Conservation (phyloP, 1,284 basidiomycete genomes). For the Afroboletus lepidellus region DNA sequence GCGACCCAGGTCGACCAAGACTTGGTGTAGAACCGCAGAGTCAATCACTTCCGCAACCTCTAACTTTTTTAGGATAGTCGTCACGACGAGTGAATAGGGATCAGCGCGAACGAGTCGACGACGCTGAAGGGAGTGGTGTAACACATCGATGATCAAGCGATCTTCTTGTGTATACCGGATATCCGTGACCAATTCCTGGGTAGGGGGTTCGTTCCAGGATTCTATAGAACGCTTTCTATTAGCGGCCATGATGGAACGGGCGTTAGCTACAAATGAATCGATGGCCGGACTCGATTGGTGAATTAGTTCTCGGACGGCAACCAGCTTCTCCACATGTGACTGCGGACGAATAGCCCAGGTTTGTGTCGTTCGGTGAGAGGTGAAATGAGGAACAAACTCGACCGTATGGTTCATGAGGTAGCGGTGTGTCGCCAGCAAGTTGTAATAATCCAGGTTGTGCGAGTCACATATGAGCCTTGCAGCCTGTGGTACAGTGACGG, state of each 20-base stretch:
- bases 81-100: constrained; percentile 55
- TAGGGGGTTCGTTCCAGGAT: constrained; percentile 37
- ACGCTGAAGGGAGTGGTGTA: constrained; percentile 62
- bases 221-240: constrained; percentile 30
- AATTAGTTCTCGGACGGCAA: constrained; percentile 56
- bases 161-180: constrained; percentile 61
- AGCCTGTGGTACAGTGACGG: constrained; percentile 50
- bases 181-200: constrained; percentile 25
- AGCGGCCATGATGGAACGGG: constrained; percentile 42
- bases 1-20: constrained; percentile 69
- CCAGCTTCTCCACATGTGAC: constrained; percentile 56
- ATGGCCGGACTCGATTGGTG: constrained; percentile 44
- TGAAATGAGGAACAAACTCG: constrained; percentile 63
- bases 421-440: constrained; percentile 69
- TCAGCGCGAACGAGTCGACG: constrained; percentile 62
- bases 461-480: constrained; percentile 40
- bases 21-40: constrained; percentile 40
- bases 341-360: constrained; percentile 71
- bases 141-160: constrained; percentile 60
- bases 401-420: constrained; percentile 66
- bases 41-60: constrained; percentile 37
- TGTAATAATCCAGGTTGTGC: constrained; percentile 35
- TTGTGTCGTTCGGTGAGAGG: constrained; percentile 56
- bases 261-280: constrained; percentile 58
- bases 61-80: constrained; percentile 64